Conservation (phyloP, 1,139 yeast genomes). For the Debaryomycetaceae sp. region DNA sequence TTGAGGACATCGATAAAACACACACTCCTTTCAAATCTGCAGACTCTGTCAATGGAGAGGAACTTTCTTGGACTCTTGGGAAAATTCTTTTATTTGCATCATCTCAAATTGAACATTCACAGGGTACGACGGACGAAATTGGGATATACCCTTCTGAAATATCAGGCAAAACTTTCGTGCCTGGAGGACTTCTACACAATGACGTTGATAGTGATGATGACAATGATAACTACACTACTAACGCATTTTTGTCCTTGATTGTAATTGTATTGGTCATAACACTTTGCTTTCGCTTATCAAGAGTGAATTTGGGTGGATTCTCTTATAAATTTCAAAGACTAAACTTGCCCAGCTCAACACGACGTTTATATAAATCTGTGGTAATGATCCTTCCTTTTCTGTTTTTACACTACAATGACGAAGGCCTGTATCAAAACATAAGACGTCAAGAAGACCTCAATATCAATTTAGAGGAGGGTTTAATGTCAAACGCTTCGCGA, state of each 20-base stretch:
- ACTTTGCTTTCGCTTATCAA: conserved; percentile 18
- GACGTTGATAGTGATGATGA: conserved; percentile 20
- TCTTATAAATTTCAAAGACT: conserved; percentile 14
- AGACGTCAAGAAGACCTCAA: conserved; percentile 18
- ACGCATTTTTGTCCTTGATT: conserved; percentile 1
- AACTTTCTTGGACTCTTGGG: conserved; percentile 68
- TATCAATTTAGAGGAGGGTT: conserved; percentile 33
- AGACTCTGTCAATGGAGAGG: conserved; percentile 55
- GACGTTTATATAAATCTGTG: background rate
- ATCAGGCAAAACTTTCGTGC: conserved; percentile 38
- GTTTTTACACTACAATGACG: background rate
- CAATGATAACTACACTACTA: conserved; percentile 14
- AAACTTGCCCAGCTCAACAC: conserved; percentile 8
- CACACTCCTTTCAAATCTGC: conserved; percentile 63
- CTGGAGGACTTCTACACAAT: conserved; percentile 20
- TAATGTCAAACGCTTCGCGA: conserved; percentile 15
- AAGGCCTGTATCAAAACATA: conserved; percentile 8
- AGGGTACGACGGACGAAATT: conserved; percentile 24
- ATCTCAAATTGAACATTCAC: conserved; percentile 37
- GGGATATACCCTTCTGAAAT: conserved; percentile 55
- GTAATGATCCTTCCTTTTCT: background rate
- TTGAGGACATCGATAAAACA: conserved; percentile 24
- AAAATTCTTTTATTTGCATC: conserved; percentile 59
- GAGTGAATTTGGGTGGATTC: conserved; percentile 13
- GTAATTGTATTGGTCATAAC: conserved; percentile 14